A percentile compares a stretch with the other conserved stretches of the same genome.
phyloP scores from a whole-genome alignment of 208 protist genomes.

The Leishmania guyanensis region DNA sequence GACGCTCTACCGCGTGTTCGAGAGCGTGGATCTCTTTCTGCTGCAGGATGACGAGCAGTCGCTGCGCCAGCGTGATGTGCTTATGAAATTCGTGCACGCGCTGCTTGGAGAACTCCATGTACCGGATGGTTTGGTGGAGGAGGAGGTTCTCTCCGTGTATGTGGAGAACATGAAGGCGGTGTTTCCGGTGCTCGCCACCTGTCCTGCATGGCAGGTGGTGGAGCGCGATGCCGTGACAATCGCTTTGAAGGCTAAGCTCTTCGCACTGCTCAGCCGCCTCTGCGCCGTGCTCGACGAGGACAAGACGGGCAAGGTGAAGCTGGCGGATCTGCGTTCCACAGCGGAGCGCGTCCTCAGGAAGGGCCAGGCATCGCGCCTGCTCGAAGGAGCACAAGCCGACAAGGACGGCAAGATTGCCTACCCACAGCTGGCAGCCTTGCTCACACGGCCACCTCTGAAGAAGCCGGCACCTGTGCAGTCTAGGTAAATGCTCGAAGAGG shows the following conservation, averaged over 20 bases:
- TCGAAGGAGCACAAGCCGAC: constrained; percentile 66
- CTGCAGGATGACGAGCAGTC: constrained; percentile 34
- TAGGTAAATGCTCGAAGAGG: not conserved
- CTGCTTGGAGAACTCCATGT: constrained; percentile 52
- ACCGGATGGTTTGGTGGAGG: constrained; percentile 44
- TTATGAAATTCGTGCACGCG: constrained; percentile 54
- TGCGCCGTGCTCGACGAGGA: constrained; percentile 76
- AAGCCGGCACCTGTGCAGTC: not conserved
- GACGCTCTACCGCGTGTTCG: constrained; percentile 74
- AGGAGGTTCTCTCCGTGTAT: constrained; percentile 75
- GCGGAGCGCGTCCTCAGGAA: constrained; percentile 62
- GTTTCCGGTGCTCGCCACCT: constrained; percentile 52
- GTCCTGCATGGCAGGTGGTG: constrained; percentile 54
- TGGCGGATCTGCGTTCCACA: constrained; percentile 60
- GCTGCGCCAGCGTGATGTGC: constrained; percentile 28
- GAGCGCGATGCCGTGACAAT: constrained; percentile 45
- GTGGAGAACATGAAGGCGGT: constrained; percentile 59
- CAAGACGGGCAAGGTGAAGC: constrained; percentile 54
- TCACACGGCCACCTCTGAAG: constrained; percentile 56
- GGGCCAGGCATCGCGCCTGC: constrained; percentile 53
- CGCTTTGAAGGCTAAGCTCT: constrained; percentile 63
- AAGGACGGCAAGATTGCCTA: constrained; percentile 78
- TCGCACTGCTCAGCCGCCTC: constrained; percentile 55
- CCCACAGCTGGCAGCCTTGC: constrained; percentile 64
- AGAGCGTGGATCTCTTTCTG: constrained; percentile 53